Percentiles rank a stretch among this genome's conserved stretches.
Evolutionary conservation across 768 basidiomycete genomes (phyloP).

Genomic region (Myochromella boudieri): DNA sequence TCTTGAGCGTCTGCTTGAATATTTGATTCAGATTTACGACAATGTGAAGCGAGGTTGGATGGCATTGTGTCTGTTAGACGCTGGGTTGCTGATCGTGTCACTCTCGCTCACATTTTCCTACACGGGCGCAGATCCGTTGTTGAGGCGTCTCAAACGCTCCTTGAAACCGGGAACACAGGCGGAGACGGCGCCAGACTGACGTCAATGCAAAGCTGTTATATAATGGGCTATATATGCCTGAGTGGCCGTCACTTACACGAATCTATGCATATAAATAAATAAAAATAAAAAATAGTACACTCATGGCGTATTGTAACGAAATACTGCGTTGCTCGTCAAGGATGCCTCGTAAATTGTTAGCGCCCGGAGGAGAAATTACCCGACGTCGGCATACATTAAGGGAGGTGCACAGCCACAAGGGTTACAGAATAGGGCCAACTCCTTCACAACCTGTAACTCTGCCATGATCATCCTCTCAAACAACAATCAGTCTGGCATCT

Average conservation of each 20-base stretch:
- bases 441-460: constrained; percentile 6
- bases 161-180: neutral
- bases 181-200: neutral
- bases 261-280: no score
- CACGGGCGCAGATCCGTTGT: constrained; percentile 48
- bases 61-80: constrained; percentile 49
- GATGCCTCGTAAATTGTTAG: no score
- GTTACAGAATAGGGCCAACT: neutral
- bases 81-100: constrained; percentile 39
- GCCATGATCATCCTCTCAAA: neutral
- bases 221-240: no score
- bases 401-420: constrained; percentile 16
- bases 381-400: no score
- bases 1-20: neutral
- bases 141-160: constrained; percentile 17
- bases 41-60: constrained; percentile 58
- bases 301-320: no score
- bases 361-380: no score
- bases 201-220: no score
- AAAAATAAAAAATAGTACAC: no score
- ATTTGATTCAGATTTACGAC: constrained; percentile 52
- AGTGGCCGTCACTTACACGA: no score
- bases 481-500: neutral
- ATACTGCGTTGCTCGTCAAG: no score
- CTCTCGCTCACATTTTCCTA: constrained; percentile 41